Base-by-base conservation (phyloP, 192 early-diverging fungal species). In the Gigaspora rosea region DNA sequence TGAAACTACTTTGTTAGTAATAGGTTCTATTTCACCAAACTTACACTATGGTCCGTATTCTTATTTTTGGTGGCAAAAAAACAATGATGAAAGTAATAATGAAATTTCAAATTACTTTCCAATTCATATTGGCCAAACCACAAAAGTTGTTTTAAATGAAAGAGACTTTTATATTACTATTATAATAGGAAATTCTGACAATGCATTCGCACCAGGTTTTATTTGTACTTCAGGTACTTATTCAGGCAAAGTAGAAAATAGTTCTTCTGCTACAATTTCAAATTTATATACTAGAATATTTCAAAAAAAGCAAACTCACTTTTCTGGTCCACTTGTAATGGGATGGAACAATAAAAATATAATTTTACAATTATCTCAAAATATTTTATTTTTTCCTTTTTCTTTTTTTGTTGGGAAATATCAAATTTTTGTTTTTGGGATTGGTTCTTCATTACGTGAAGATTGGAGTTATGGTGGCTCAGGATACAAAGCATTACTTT, bases 221-320 rank as follows among this genome's bases (percentile, higher is more conserved):
- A 41, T 41, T 41, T 41, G 41, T 41, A 41, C 7, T 41, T 41
- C 2, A 2, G 41, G 7, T 41, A 41, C 41, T 41, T 41, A 6
- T 41, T 41, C 7, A 56, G 4, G 12, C 11, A 56, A 56, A 1
- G 2, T 58, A 58, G 4, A 58, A 58, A 58, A 5, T 58, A 58
- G 22, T 7, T 58, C 56, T 58, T 58, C 18, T 58, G 16, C 56
- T 20, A 33, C 56, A 58, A 18, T 58, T 58, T 58, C 22, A 58
- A 58, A 58, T 58, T 58, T 58, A 58, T 58, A 58, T 58, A 58
- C 16, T 58, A 58, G 27, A 20, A 58, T 27, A 58, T 58, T 58
- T 58, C 18, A 16, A 8, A 58, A n/a, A 58, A 20, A n/a, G 18
- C 8, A 12, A 58, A 58, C 41, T 41, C 41, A n/a, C 18, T 58